phyloP scores from a whole-genome alignment of 306 rosid genomes.

The Corylus americana region DNA sequence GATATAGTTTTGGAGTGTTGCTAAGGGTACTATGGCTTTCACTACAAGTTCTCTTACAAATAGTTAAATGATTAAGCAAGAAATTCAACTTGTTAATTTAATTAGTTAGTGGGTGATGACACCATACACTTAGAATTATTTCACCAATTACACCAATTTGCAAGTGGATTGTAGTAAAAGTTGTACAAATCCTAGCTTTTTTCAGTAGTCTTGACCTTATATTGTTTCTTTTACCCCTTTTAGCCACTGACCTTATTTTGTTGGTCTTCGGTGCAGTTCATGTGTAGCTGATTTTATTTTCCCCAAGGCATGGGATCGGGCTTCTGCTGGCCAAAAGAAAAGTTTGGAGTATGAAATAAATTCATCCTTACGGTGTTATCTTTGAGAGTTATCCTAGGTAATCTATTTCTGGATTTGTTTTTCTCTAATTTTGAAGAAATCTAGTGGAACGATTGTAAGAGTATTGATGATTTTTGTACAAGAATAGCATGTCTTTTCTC shows the following conservation, averaged over 20 bases:
- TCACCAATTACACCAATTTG: too few species aligned
- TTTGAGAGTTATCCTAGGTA: constrained; percentile 1
- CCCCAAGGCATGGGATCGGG: constrained; percentile 10
- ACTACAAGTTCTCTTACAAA: too few species aligned
- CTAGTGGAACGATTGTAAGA: constrained; percentile 3
- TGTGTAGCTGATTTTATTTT: neutral
- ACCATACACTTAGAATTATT: too few species aligned
- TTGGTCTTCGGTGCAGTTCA: neutral
- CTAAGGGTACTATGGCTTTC: too few species aligned
- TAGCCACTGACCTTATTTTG: neutral
- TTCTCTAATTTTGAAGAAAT: constrained; percentile 7
- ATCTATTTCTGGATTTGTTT: constrained; percentile 2
- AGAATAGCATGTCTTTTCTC: neutral
- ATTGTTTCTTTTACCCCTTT: neutral
- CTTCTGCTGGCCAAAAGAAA: constrained; percentile 1
- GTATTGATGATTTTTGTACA: constrained; percentile 7
- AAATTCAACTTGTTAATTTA: too few species aligned
- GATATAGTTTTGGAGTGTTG: too few species aligned
- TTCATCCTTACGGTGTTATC: constrained; percentile 6
- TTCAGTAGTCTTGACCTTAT: neutral
- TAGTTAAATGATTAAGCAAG: too few species aligned
- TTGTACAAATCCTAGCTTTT: too few species aligned
- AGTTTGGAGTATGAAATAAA: constrained; percentile 10
- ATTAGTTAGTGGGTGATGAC: too few species aligned
- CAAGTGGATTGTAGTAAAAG: too few species aligned